Evolutionary conservation across 1,284 basidiomycete genomes (phyloP).

Genomic region (Moesziomyces antarcticus): DNA sequence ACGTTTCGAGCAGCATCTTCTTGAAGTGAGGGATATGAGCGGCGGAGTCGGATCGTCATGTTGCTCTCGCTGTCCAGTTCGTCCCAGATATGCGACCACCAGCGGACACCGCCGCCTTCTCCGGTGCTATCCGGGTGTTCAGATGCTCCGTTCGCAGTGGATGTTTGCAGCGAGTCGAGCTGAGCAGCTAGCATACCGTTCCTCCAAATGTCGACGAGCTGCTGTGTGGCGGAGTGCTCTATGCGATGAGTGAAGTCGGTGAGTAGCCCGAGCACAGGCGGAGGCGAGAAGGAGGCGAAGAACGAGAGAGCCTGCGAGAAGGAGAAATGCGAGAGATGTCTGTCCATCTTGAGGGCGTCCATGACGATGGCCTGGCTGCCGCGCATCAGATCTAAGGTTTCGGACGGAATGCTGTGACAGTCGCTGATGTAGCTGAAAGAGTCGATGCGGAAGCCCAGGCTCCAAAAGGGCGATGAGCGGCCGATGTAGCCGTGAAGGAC

Average conservation of each 20-base stretch:
- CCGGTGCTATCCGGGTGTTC: slow-evolving; percentile 9
- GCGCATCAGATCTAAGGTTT: slow-evolving; percentile 37
- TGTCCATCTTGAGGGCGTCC: slow-evolving; percentile 60
- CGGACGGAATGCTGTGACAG: slow-evolving; percentile 52
- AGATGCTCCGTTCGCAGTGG: not conserved
- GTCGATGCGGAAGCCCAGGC: slow-evolving; percentile 62
- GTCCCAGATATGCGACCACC: slow-evolving; percentile 59
- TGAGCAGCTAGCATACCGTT: slow-evolving; percentile 34
- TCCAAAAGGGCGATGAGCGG: slow-evolving; percentile 47
- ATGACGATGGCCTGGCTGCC: slow-evolving; percentile 57
- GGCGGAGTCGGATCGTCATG: slow-evolving; percentile 23
- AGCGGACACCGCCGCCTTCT: slow-evolving; percentile 40
- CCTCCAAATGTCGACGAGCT: slow-evolving; percentile 35
- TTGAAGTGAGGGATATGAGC: not conserved
- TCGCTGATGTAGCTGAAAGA: slow-evolving; percentile 64
- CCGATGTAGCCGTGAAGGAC: slow-evolving; percentile 58
- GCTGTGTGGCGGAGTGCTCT: slow-evolving; percentile 53
- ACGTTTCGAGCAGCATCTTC: not conserved
- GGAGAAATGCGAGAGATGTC: slow-evolving; percentile 60
- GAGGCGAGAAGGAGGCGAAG: slow-evolving; percentile 28
- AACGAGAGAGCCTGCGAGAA: slow-evolving; percentile 59
- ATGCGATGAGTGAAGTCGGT: slow-evolving; percentile 63
- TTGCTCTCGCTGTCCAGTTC: slow-evolving; percentile 41
- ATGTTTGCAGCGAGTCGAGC: not conserved
- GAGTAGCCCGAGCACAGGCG: slow-evolving; percentile 47